These are phyloP conservation scores for Xylariales sp. DNA, from an alignment of 2,329 filamentous ascomycete species.

Conservation along the genomic window DNA sequence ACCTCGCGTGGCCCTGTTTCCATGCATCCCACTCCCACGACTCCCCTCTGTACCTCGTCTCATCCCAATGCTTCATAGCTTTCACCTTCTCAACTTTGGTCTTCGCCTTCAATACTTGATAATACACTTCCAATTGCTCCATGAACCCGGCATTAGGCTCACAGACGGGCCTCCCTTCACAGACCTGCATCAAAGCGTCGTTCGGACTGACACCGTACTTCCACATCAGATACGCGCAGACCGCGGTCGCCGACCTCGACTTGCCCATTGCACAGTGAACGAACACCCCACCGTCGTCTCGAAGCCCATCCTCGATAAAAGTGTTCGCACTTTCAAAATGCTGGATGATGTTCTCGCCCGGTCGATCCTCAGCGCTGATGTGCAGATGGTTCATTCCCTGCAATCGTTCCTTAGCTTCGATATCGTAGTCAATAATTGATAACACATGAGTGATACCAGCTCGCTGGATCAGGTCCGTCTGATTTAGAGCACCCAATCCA, in stretches of 20 bases:
- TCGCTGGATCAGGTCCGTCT: not conserved
- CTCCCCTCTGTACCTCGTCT: not conserved
- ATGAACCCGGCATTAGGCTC: conserved; percentile 5
- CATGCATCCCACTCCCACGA: conserved; percentile 3
- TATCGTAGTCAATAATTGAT: conserved; percentile 4
- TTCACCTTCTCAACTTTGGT: not conserved
- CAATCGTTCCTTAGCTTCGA: not conserved
- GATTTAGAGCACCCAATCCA: conserved; percentile 1
- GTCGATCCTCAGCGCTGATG: not conserved
- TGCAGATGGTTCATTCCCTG: conserved; percentile 1
- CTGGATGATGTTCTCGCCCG: not conserved
- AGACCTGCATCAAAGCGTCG: not conserved
- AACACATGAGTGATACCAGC: conserved; percentile 6
- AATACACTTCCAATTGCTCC: conserved; percentile 2
- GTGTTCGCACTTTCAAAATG: not conserved
- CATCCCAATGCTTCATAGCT: not conserved
- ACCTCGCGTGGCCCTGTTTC: too few species aligned
- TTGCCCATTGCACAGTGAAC: conserved; percentile 6
- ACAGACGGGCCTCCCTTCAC: conserved; percentile 2
- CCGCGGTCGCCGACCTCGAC: not conserved
- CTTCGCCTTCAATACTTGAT: not conserved
- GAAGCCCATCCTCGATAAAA: conserved; percentile 1
- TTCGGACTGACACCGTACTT: not conserved
- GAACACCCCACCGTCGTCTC: not conserved
- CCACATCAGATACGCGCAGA: conserved; percentile 4